phyloP scores from a whole-genome alignment of 2,329 filamentous ascomycete species.

The Pestalotiopsis sp. region DNA sequence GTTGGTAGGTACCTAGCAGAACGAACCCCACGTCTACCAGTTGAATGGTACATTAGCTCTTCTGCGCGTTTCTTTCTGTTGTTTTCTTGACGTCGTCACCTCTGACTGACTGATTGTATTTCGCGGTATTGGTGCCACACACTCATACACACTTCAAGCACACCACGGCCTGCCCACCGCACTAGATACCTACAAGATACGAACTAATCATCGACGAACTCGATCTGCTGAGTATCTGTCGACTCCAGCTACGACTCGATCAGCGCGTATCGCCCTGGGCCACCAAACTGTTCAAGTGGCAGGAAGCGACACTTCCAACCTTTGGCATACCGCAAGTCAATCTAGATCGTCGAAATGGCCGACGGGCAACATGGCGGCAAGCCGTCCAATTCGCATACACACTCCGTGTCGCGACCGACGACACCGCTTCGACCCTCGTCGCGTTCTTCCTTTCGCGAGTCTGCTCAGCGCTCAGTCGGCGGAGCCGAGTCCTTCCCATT shows the following conservation, averaged over 20 bases:
- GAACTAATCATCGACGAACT: neutral
- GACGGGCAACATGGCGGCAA: slow-evolving; percentile 6
- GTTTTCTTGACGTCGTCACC: no score
- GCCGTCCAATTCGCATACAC: slow-evolving; percentile 22
- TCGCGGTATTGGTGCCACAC: no score
- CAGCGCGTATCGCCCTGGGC: neutral
- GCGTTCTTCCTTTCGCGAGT: slow-evolving; percentile 83
- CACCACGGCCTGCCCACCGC: neutral
- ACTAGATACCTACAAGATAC: neutral
- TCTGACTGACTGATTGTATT: no score
- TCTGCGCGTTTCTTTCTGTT: no score
- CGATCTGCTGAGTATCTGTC: neutral
- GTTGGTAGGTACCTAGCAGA: no score
- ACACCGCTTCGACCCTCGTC: slow-evolving; percentile 91
- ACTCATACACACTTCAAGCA: no score
- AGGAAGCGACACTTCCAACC: neutral
- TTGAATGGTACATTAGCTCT: no score
- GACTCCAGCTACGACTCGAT: neutral
- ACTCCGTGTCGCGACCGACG: slow-evolving; percentile 70
- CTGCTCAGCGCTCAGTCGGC: slow-evolving; percentile 59
- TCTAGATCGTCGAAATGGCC: neutral
- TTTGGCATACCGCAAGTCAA: neutral
- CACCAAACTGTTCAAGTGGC: neutral
- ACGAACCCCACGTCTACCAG: neutral
- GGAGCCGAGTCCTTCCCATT: slow-evolving; percentile 68